A percentile compares a stretch with the other conserved stretches of the same genome.
phyloP scores from a whole-genome alignment of 331 rosid species.

The Telfairia occidentalis region DNA sequence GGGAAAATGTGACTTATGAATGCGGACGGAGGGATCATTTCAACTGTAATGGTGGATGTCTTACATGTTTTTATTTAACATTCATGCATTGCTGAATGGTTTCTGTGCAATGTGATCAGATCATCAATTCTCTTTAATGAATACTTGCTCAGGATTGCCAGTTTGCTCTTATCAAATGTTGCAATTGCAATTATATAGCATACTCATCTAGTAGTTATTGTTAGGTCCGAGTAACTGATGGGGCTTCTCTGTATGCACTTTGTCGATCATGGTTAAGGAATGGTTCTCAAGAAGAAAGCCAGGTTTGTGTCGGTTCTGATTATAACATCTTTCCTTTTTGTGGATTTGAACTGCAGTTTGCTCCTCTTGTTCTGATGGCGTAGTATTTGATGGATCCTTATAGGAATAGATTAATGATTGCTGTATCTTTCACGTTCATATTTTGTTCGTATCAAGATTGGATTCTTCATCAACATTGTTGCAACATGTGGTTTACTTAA shows the following conservation, averaged over 20 bases:
- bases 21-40: not conserved
- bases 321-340: not conserved
- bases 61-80: not conserved
- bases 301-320: slow-evolving; percentile 32
- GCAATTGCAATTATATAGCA: not conserved
- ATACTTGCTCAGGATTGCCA: not conserved
- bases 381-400: not conserved
- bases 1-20: not conserved
- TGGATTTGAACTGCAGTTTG: not conserved
- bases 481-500: not conserved
- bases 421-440: not conserved
- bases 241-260: slow-evolving; percentile 66
- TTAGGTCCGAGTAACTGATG: slow-evolving; percentile 62
- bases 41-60: not conserved
- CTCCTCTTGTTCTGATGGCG: not conserved
- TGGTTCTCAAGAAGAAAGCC: slow-evolving; percentile 46
- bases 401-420: not conserved
- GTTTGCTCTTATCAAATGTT: not conserved
- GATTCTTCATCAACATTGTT: not conserved
- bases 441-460: not conserved
- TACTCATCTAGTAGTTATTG: slow-evolving; percentile 16
- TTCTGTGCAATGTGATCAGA: not conserved
- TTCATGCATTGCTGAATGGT: not conserved
- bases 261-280: slow-evolving; percentile 88
- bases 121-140: not conserved